Evolutionary conservation across 139 green algal genomes (phyloP), one percentile per base, ranked within the genome.

Genomic region (Asterochloris sp.): DNA sequence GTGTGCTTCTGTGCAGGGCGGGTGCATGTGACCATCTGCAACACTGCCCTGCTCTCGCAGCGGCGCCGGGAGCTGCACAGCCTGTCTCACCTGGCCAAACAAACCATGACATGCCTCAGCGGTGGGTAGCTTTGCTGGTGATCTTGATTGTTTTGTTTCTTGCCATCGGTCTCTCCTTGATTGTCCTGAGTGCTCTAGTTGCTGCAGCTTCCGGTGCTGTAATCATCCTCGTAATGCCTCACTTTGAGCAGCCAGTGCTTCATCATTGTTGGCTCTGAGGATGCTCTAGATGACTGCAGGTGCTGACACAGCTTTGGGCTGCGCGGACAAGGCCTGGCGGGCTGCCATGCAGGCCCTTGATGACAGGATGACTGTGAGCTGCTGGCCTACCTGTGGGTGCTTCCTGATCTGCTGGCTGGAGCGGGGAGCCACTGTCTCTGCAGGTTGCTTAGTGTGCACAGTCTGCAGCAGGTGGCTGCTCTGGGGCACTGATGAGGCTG

Each of bases 241-340:
- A 6, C 6, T 54, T 54, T 6, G 8, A 26, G 66, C 4, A 79
- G 14, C 23, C 27, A 64, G n/a, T 69, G 76, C 76, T 60, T 11
- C 23, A 27, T 24, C 17, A 29, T 73, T 80, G 76, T 69, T 76
- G 28, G 23, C 66, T 73, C 66, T 24, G 4, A 73, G 23, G 23
- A 54, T 54, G 38, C 38, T 54, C 38, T 54, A 6, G 76, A 0
- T 81, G 76, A 24, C 29, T 62, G 80, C 63, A 83, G 78, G 75
- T 26, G 61, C 54, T 63, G 28, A 74, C 47, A 60, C 28, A 26
- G 67, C 77, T 64, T 28, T 79, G 64, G 29, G 63, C 23, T 78
- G 75, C 12, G 73, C 69, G 23, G 80, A 77, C 60, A 67, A 82
- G 76, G 81, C 87, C 68, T 87, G 84, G 84, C 28, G 73, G 13